phyloP scores from a whole-genome alignment of 306 rosid species.

The Arachis hypogaea region DNA sequence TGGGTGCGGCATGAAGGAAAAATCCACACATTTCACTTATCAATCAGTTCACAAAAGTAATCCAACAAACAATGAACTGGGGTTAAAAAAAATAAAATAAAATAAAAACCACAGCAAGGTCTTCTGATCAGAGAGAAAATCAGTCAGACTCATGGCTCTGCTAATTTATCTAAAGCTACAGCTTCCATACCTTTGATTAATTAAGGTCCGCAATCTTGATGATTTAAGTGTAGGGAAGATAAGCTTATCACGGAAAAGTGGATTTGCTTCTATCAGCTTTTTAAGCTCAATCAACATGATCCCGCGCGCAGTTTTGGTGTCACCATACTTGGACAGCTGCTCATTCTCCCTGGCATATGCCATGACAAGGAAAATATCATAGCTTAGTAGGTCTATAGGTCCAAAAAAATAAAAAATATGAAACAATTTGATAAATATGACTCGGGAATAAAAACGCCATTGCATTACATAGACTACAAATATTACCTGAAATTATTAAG shows the following conservation, averaged over 20 bases:
- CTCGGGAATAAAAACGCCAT: constrained; percentile 14
- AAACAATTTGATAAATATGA: neutral
- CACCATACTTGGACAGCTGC: constrained; percentile 85
- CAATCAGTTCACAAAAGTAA: constrained; percentile 20
- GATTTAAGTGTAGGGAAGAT: constrained; percentile 70
- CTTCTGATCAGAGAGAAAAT: constrained; percentile 10
- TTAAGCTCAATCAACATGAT: constrained; percentile 83
- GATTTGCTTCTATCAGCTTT: constrained; percentile 84
- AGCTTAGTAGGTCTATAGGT: neutral
- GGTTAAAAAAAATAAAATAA: neutral
- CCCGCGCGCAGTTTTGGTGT: constrained; percentile 82
- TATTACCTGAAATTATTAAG: constrained; percentile 77
- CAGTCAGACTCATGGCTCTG: constrained; percentile 10
- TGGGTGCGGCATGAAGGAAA: neutral
- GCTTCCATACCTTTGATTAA: constrained; percentile 78
- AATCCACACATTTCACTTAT: constrained; percentile 10
- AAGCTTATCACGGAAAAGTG: constrained; percentile 81
- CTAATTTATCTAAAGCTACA: constrained; percentile 31
- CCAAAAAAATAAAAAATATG: neutral
- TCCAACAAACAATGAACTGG: constrained; percentile 18
- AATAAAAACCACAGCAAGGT: constrained; percentile 12
- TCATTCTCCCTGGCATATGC: constrained; percentile 73
- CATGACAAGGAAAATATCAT: constrained; percentile 24
- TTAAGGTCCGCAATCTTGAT: constrained; percentile 76
- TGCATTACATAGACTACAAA: neutral